Evolutionary conservation across 106 monocot species (phyloP).

Genomic region (Allium fistulosum): DNA sequence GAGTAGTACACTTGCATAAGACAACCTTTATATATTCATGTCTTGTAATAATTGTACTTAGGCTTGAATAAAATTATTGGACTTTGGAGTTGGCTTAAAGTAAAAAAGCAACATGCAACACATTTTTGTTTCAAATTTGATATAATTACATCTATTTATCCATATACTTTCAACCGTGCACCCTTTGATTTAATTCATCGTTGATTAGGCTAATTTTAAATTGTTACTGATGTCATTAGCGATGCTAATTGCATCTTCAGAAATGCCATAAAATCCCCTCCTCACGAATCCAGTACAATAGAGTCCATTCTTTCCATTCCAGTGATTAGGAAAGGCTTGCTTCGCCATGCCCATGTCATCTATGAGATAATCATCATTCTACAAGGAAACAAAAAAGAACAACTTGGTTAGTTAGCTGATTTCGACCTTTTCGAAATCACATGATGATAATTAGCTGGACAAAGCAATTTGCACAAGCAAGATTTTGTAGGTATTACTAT

Average conservation of each 20-base stretch:
- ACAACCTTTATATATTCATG: no score
- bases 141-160: no score
- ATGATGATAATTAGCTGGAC: not conserved
- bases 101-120: no score
- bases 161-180: no score
- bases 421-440: not conserved
- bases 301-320: conserved; percentile 20
- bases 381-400: not conserved
- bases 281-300: conserved; percentile 28
- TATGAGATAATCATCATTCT: conserved; percentile 18
- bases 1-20: no score
- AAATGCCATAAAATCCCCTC: conserved; percentile 16
- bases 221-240: conserved; percentile 14
- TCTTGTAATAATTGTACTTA: no score
- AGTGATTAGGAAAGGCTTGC: conserved; percentile 18
- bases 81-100: no score
- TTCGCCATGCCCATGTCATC: conserved; percentile 18
- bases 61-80: no score
- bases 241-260: conserved; percentile 14
- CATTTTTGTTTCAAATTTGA: no score
- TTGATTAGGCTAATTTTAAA: not conserved
- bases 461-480: not conserved
- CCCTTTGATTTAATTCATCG: no score
- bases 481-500: not conserved
- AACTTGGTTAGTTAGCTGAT: not conserved